Percentiles rank a stretch among this genome's conserved stretches.
Conservation (phyloP, 495 filamentous ascomycete genomes). For the Neurospora sp. region DNA sequence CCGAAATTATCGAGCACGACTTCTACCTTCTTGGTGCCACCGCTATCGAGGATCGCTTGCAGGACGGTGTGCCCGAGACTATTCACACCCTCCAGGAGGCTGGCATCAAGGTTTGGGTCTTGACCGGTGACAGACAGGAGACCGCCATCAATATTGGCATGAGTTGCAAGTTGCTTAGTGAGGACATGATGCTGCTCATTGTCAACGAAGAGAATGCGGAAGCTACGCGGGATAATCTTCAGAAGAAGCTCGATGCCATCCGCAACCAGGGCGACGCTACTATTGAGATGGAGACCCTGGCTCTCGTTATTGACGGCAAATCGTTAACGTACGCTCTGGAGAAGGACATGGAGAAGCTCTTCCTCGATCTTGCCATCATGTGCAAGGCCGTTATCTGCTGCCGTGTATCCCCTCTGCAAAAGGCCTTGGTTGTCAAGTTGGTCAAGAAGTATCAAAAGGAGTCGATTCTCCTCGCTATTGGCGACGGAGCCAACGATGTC, state of each 20-base stretch:
- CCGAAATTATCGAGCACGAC: slow-evolving; percentile 88
- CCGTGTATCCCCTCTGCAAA: slow-evolving; percentile 97
- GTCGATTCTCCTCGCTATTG: slow-evolving; percentile 86
- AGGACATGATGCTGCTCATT: slow-evolving; percentile 97
- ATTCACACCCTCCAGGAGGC: slow-evolving; percentile 96
- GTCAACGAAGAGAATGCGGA: slow-evolving; percentile 77
- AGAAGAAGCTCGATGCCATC: slow-evolving; percentile 88
- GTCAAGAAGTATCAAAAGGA: slow-evolving; percentile 88
- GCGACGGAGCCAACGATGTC: slow-evolving; percentile 97
- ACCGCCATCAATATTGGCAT: slow-evolving; percentile 99
- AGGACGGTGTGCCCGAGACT: slow-evolving; percentile 97
- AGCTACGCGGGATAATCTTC: slow-evolving; percentile 72
- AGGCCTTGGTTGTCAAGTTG: slow-evolving; percentile 95
- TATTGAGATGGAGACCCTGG: slow-evolving; percentile 75
- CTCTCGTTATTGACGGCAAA: slow-evolving; percentile 94
- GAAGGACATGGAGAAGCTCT: slow-evolving; percentile 84
- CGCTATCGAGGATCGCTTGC: slow-evolving; percentile 92
- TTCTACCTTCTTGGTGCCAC: slow-evolving; percentile 89
- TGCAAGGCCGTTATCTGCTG: slow-evolving; percentile 99
- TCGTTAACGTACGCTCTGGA: slow-evolving; percentile 91
- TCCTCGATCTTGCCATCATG: slow-evolving; percentile 85
- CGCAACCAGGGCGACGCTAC: slow-evolving; percentile 60
- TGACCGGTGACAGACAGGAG: slow-evolving; percentile 96
- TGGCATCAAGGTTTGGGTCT: slow-evolving; percentile 97
- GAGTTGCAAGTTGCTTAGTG: slow-evolving; percentile 97